Conservation (phyloP, 768 basidiomycete genomes). For the Tylopilus subfusipes region DNA sequence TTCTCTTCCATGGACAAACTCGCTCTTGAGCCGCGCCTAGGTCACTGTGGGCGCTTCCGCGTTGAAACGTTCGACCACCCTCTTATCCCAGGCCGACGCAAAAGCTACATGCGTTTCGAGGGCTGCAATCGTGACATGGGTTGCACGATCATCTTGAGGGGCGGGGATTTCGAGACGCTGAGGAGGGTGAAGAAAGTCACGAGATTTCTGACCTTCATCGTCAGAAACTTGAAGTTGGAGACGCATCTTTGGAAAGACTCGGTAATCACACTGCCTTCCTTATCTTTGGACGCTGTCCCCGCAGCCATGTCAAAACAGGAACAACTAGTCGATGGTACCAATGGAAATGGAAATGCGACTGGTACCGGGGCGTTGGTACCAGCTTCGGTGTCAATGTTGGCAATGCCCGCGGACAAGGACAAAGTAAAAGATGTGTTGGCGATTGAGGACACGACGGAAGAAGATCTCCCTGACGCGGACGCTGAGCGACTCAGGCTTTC, state of each 20-base stretch:
- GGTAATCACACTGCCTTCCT: slow-evolving; percentile 67
- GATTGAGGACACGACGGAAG: slow-evolving; percentile 34
- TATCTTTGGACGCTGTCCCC: slow-evolving; percentile 66
- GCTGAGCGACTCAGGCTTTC: slow-evolving; percentile 68
- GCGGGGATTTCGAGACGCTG: slow-evolving; percentile 77
- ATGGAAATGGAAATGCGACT: slow-evolving; percentile 19
- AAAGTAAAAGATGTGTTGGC: slow-evolving; percentile 9
- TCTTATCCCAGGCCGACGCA: slow-evolving; percentile 89
- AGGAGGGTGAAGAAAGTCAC: slow-evolving; percentile 89
- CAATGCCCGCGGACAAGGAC: slow-evolving; percentile 17
- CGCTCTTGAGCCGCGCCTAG: slow-evolving; percentile 82
- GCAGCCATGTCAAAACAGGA: slow-evolving; percentile 23
- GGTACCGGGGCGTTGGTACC: slow-evolving; percentile 13
- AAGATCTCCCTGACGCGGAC: slow-evolving; percentile 64
- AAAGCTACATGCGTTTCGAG: slow-evolving; percentile 98
- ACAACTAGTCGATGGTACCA: slow-evolving; percentile 22
- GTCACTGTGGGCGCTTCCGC: slow-evolving; percentile 80
- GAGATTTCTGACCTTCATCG: slow-evolving; percentile 87
- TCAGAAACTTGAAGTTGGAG: slow-evolving; percentile 91
- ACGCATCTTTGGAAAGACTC: slow-evolving; percentile 92
- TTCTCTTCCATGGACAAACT: slow-evolving; percentile 95
- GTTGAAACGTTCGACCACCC: slow-evolving; percentile 94
- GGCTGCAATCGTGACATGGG: slow-evolving; percentile 92
- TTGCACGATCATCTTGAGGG: slow-evolving; percentile 89
- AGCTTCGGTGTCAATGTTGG: slow-evolving; percentile 24